Evolutionary conservation across 2,329 filamentous ascomycete species (phyloP).

Genomic region (Phyllosticta capitalensis): DNA sequence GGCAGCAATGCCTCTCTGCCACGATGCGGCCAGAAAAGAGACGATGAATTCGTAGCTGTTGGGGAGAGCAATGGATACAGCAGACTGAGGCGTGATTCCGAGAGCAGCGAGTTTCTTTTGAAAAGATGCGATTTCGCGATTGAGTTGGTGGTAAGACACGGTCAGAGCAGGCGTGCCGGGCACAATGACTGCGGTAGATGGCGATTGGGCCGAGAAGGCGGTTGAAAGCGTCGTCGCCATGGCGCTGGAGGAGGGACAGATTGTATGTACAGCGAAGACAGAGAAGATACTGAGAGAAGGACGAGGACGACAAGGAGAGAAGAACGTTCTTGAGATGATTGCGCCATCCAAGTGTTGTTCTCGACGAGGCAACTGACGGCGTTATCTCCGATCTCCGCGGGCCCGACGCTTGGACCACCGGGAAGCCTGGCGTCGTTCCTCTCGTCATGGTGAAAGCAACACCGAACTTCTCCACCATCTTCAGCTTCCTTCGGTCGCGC

Average conservation of each 20-base stretch:
- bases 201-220: slow-evolving; percentile 44
- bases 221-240: slow-evolving; percentile 53
- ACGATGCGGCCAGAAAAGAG: slow-evolving; percentile 75
- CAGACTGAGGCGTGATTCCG: slow-evolving; percentile 58
- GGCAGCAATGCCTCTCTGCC: slow-evolving; percentile 73
- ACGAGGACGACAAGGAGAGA: neutral
- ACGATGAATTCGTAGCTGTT: slow-evolving; percentile 87
- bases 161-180: slow-evolving; percentile 56
- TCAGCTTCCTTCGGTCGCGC: neutral
- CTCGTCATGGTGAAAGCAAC: neutral
- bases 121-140: slow-evolving; percentile 57
- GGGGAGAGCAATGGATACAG: slow-evolving; percentile 72
- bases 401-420: neutral
- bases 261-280: neutral
- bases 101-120: slow-evolving; percentile 68
- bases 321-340: slow-evolving; percentile 1
- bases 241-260: slow-evolving; percentile 13
- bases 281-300: neutral
- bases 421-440: neutral
- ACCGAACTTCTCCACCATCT: neutral
- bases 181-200: slow-evolving; percentile 60
- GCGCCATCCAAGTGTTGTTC: slow-evolving; percentile 1
- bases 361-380: neutral
- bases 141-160: slow-evolving; percentile 61
- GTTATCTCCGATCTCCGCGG: slow-evolving; percentile 1